These are phyloP conservation scores for Pythium insidiosum DNA, from an alignment of 352 stramenopile species.

Conservation along the genomic window DNA sequence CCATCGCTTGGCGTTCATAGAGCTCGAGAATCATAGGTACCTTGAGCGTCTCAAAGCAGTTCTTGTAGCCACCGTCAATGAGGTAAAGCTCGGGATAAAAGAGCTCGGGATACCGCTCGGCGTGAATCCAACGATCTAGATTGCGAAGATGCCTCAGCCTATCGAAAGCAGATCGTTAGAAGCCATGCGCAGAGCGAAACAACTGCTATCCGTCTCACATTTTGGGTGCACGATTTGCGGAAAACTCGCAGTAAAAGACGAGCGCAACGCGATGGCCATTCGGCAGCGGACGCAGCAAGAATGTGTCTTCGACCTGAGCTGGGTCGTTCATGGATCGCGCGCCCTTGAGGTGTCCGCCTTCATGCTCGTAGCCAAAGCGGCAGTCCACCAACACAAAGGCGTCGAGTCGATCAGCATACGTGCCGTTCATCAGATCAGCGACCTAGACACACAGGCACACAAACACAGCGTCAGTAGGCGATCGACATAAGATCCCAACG, in stretches of 20 bases:
- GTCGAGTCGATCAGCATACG: slow-evolving; percentile 21
- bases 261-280: slow-evolving; percentile 31
- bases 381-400: slow-evolving; percentile 43
- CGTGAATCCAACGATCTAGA: slow-evolving; percentile 50
- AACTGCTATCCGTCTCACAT: slow-evolving; percentile 20
- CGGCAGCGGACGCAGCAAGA: slow-evolving; percentile 19
- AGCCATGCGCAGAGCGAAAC: background rate
- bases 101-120: slow-evolving; percentile 43
- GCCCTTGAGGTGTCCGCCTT: slow-evolving; percentile 29
- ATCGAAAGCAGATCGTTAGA: background rate
- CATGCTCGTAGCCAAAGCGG: slow-evolving; percentile 46
- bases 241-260: slow-evolving; percentile 71
- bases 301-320: slow-evolving; percentile 26
- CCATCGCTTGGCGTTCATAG: too few relatives aligned
- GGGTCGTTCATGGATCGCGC: slow-evolving; percentile 34
- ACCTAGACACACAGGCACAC: slow-evolving; percentile 9
- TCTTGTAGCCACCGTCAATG: slow-evolving; percentile 57
- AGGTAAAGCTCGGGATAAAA: slow-evolving; percentile 67
- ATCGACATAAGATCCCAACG: background rate
- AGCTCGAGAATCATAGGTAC: slow-evolving; percentile 6
- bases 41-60: slow-evolving; percentile 31
- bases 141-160: slow-evolving; percentile 53
- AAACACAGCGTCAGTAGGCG: background rate
- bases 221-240: slow-evolving; percentile 52
- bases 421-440: slow-evolving; percentile 22